Conservation (phyloP, 345 rosid species). For the Triadica sebifera region DNA sequence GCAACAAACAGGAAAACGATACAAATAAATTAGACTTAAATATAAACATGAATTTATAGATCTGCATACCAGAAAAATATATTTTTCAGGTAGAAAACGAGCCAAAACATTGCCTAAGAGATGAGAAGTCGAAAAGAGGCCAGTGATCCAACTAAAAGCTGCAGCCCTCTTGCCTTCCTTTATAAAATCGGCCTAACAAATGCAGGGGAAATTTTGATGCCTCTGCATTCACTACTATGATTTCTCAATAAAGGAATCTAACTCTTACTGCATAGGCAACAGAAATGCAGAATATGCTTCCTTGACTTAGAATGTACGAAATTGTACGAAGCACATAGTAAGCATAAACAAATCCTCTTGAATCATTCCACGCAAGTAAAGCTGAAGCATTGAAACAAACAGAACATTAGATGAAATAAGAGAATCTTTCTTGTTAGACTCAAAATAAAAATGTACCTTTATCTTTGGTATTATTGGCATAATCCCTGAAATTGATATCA, state of each 20-base stretch:
- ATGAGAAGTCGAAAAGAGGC: conserved; percentile 52
- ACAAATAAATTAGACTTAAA: background rate
- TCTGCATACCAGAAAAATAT: conserved; percentile 31
- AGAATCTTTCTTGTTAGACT: background rate
- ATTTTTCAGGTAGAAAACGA: conserved; percentile 50
- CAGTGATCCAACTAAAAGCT: conserved; percentile 58
- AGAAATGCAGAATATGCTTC: conserved; percentile 56
- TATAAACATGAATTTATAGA: background rate
- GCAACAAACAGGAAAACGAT: background rate
- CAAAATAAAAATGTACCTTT: background rate
- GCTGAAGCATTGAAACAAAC: conserved; percentile 29
- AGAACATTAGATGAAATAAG: background rate
- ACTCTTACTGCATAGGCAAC: conserved; percentile 51
- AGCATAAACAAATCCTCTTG: conserved; percentile 45
- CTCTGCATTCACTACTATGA: background rate
- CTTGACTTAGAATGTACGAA: conserved; percentile 53
- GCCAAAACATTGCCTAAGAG: conserved; percentile 49
- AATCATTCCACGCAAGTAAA: conserved; percentile 42
- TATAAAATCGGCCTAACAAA: conserved; percentile 48
- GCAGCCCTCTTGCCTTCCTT: conserved; percentile 43
- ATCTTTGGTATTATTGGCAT: too few species aligned
- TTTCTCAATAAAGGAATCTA: background rate
- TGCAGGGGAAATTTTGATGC: conserved; percentile 15
- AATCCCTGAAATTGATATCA: too few species aligned
- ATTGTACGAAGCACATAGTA: conserved; percentile 53